These are phyloP conservation scores for Xylariaceae sp. DNA, from an alignment of 2,329 filamentous ascomycete genomes.

Conservation along the genomic window DNA sequence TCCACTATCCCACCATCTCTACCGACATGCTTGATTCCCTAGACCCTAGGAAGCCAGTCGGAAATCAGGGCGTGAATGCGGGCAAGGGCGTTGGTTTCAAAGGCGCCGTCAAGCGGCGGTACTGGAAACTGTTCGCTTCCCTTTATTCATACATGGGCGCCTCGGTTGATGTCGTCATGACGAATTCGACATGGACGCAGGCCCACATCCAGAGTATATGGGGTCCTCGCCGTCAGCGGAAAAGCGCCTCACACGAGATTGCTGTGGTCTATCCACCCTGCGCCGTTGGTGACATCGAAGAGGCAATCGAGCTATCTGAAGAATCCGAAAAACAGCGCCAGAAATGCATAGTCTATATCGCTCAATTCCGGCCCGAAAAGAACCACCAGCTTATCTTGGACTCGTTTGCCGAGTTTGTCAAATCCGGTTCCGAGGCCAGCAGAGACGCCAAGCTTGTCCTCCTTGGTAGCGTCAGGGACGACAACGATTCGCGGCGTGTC, in stretches of 20 bases:
- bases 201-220: conserved; percentile 75
- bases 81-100: conserved; percentile 69
- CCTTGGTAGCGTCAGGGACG: conserved; percentile 87
- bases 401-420: conserved; percentile 73
- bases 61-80: conserved; percentile 70
- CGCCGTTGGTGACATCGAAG: conserved; percentile 76
- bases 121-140: conserved; percentile 81
- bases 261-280: conserved; percentile 86
- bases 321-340: conserved; percentile 65
- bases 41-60: conserved; percentile 53
- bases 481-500: conserved; percentile 71
- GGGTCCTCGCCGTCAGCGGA: conserved; percentile 52
- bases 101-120: conserved; percentile 67
- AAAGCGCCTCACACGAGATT: conserved; percentile 47
- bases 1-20: conserved; percentile 97
- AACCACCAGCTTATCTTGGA: conserved; percentile 84
- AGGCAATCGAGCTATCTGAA: conserved; percentile 64
- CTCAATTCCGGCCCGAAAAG: conserved; percentile 96
- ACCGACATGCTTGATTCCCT: conserved; percentile 93
- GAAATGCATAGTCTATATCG: conserved; percentile 80
- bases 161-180: conserved; percentile 90
- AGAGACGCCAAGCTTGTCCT: conserved; percentile 66
- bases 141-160: conserved; percentile 79
- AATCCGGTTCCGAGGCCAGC: conserved; percentile 46
- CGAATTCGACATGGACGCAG: conserved; percentile 94